A percentile compares a stretch with the other conserved stretches of the same genome.
These are phyloP conservation scores for Yamadazyma oceani DNA, from an alignment of 1,139 yeast species.

Conservation along the genomic window DNA sequence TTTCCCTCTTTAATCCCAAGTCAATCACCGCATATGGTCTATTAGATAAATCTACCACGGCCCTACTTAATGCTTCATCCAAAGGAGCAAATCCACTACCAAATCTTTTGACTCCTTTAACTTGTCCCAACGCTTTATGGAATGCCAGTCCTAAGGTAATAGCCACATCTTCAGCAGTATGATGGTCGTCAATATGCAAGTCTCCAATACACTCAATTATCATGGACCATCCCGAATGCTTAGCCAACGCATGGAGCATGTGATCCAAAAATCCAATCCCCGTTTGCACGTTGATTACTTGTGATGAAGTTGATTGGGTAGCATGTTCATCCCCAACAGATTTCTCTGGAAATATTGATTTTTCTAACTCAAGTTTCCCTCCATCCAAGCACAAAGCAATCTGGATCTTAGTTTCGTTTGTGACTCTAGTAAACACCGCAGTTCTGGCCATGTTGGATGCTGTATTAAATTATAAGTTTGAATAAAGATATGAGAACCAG, in stretches of 20 bases:
- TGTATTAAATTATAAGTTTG: background rate
- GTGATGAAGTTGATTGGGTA: conserved; percentile 59
- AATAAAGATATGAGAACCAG: no score
- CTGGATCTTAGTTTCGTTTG: conserved; percentile 93
- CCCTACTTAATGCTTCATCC: conserved; percentile 92
- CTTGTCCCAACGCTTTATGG: conserved; percentile 84
- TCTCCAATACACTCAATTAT: conserved; percentile 90
- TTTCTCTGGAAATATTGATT: conserved; percentile 48
- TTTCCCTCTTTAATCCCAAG: conserved; percentile 86
- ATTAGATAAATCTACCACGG: conserved; percentile 90
- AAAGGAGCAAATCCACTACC: conserved; percentile 96
- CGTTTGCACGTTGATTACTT: conserved; percentile 76
- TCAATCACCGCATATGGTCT: conserved; percentile 91
- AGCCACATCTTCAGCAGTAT: conserved; percentile 93
- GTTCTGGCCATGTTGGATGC: conserved; percentile 18
- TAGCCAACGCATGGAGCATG: conserved; percentile 95
- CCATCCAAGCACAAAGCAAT: conserved; percentile 85
- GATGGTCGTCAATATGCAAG: conserved; percentile 95
- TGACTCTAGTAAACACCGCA: conserved; percentile 65
- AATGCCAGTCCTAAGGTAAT: conserved; percentile 89
- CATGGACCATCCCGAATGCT: conserved; percentile 95
- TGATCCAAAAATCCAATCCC: conserved; percentile 97
- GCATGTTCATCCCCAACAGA: conserved; percentile 49
- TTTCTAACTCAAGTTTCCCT: conserved; percentile 62
- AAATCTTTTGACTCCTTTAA: conserved; percentile 87